These are phyloP conservation scores for Bipolaris oryzae DNA, from an alignment of 2,329 filamentous ascomycete genomes.

Conservation along the genomic window DNA sequence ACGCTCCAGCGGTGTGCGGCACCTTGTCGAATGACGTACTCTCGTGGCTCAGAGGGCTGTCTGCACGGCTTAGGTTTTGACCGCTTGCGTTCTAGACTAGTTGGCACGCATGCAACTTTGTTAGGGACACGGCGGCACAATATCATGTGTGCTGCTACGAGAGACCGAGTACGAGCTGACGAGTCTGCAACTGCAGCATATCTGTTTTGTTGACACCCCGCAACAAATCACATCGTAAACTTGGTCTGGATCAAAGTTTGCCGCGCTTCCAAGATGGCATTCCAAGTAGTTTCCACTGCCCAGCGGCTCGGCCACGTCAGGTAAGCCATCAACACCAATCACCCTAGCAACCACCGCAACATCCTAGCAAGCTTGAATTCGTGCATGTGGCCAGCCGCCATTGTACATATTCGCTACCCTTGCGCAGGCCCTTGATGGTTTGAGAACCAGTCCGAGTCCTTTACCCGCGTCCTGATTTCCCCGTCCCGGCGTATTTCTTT, in stretches of 20 bases:
- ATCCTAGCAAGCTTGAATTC: conserved; percentile 22
- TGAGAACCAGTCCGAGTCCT: background rate
- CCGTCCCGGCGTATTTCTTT: conserved; percentile 2
- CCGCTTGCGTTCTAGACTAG: background rate
- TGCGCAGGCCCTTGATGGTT: conserved; percentile 6
- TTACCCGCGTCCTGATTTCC: conserved; percentile 1
- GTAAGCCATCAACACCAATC: conserved; percentile 33
- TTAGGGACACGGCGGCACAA: background rate
- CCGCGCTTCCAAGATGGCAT: conserved; percentile 16
- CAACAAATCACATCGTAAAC: conserved; percentile 2
- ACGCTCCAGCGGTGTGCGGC: background rate
- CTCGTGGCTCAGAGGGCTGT: background rate
- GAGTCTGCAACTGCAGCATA: too few relatives aligned
- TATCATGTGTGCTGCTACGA: background rate
- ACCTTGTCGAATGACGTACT: conserved; percentile 7
- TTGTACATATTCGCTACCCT: conserved; percentile 37
- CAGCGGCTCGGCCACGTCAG: conserved; percentile 34
- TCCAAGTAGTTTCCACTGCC: conserved; percentile 20
- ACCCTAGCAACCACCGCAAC: conserved; percentile 36
- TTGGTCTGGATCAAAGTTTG: background rate
- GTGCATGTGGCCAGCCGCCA: conserved; percentile 20
- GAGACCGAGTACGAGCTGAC: too few relatives aligned
- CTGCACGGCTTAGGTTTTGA: background rate
- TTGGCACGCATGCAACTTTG: background rate
- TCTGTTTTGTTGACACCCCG: background rate